Evolutionary conservation across 148 eudicot genomes (phyloP).

Genomic region (Salicornia ramosissima): DNA sequence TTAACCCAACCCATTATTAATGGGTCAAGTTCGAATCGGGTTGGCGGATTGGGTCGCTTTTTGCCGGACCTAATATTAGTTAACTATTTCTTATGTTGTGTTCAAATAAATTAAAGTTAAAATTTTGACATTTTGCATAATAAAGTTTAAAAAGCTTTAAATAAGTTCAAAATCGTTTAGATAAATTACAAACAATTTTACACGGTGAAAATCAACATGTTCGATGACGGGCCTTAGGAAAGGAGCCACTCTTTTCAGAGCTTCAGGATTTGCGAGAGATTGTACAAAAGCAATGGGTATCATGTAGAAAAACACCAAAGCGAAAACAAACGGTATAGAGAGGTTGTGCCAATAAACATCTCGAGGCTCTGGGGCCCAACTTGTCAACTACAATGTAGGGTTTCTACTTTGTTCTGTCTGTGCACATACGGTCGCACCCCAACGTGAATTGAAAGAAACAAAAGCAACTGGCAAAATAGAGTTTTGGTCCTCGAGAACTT

Average conservation of each 20-base stretch:
- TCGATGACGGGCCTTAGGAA: constrained; percentile 73
- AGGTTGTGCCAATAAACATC: constrained; percentile 91
- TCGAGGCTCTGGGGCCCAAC: constrained; percentile 99
- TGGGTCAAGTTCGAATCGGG: too few species aligned
- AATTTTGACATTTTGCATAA: background rate
- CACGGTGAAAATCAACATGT: too few species aligned
- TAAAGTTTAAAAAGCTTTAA: too few species aligned
- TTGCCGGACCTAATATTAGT: too few species aligned
- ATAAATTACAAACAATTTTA: too few species aligned
- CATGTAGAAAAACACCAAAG: constrained; percentile 88
- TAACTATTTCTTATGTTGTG: too few species aligned
- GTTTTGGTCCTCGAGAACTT: constrained; percentile 68
- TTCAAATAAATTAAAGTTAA: too few species aligned
- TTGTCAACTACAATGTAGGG: constrained; percentile 79
- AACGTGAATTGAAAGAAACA: constrained; percentile 91
- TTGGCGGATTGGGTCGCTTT: too few species aligned
- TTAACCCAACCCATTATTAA: too few species aligned
- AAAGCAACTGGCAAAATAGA: constrained; percentile 64
- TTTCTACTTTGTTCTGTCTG: constrained; percentile 90
- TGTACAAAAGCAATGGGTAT: constrained; percentile 97
- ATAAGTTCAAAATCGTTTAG: too few species aligned
- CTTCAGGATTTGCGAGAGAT: constrained; percentile 96
- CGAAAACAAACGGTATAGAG: constrained; percentile 79
- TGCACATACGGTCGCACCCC: constrained; percentile 98
- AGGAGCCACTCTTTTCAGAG: constrained; percentile 81